phyloP scores from a whole-genome alignment of 2,329 filamentous ascomycete genomes.

The Arachnomyces sp. region DNA sequence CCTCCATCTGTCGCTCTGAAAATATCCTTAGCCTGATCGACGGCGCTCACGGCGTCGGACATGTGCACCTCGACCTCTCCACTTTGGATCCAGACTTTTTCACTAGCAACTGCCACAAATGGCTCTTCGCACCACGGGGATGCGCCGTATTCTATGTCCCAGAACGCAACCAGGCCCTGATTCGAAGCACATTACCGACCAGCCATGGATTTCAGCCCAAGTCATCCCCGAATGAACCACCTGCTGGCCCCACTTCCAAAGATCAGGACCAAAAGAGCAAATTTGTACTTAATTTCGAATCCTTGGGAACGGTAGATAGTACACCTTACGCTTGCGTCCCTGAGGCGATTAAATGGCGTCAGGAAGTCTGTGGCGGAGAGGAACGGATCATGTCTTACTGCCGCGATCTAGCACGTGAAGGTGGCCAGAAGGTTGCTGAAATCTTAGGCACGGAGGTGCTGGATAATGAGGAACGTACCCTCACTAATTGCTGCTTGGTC shows the following conservation, averaged over 20 bases:
- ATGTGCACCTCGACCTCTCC: slow-evolving; percentile 59
- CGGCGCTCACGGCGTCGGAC: slow-evolving; percentile 71
- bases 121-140: slow-evolving; percentile 67
- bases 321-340: slow-evolving; percentile 60
- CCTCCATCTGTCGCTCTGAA: slow-evolving; percentile 53
- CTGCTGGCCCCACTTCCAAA: no score
- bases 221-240: neutral
- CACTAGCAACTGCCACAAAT: slow-evolving; percentile 75
- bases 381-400: slow-evolving; percentile 56
- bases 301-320: slow-evolving; percentile 63
- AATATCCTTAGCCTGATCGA: slow-evolving; percentile 65
- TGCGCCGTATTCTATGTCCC: slow-evolving; percentile 74
- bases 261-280: slow-evolving; percentile 12
- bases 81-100: slow-evolving; percentile 71
- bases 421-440: slow-evolving; percentile 50
- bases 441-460: slow-evolving; percentile 60
- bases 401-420: slow-evolving; percentile 53
- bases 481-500: slow-evolving; percentile 58
- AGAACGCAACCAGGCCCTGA: slow-evolving; percentile 59
- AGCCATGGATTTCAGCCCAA: slow-evolving; percentile 61
- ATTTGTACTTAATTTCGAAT: slow-evolving; percentile 64
- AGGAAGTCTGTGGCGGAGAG: slow-evolving; percentile 61
- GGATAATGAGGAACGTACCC: slow-evolving; percentile 36
- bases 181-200: slow-evolving; percentile 65
- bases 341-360: slow-evolving; percentile 61